Evolutionary conservation across 768 basidiomycete genomes (phyloP).

Genomic region (Russula sp.): DNA sequence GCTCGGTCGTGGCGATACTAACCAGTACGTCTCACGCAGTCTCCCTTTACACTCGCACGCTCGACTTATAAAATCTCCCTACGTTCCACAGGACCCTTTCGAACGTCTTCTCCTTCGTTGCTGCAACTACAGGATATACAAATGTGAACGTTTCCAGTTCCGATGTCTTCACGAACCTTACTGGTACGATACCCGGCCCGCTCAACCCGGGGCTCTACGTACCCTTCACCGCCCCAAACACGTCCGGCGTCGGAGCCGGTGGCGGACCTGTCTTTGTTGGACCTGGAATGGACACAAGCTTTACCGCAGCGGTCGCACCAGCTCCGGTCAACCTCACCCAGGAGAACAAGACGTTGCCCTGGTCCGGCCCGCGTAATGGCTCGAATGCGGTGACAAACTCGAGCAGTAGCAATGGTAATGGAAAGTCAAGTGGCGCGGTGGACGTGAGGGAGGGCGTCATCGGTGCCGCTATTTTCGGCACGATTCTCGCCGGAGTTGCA

Average conservation of each 20-base stretch:
- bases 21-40: slow-evolving; percentile 37
- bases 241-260: slow-evolving; percentile 42
- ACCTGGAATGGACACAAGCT: slow-evolving; percentile 36
- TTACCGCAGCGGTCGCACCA: slow-evolving; percentile 34
- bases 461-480: not conserved
- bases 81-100: slow-evolving; percentile 33
- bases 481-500: not conserved
- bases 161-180: slow-evolving; percentile 40
- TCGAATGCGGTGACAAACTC: slow-evolving; percentile 1
- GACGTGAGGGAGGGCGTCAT: not conserved
- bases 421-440: not conserved
- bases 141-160: slow-evolving; percentile 37
- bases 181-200: slow-evolving; percentile 44
- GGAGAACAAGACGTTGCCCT: slow-evolving; percentile 32
- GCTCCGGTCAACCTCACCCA: slow-evolving; percentile 44
- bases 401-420: not conserved
- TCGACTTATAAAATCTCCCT: not conserved
- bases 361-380: not conserved
- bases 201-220: slow-evolving; percentile 43
- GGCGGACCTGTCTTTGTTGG: slow-evolving; percentile 43
- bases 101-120: slow-evolving; percentile 56
- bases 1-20: slow-evolving; percentile 57
- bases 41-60: not conserved
- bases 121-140: slow-evolving; percentile 45
- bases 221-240: slow-evolving; percentile 47